Percentiles rank a stretch among this genome's conserved stretches.
Evolutionary conservation across 2,329 filamentous ascomycete species (phyloP).

Genomic region (Ophiostoma populinum): DNA sequence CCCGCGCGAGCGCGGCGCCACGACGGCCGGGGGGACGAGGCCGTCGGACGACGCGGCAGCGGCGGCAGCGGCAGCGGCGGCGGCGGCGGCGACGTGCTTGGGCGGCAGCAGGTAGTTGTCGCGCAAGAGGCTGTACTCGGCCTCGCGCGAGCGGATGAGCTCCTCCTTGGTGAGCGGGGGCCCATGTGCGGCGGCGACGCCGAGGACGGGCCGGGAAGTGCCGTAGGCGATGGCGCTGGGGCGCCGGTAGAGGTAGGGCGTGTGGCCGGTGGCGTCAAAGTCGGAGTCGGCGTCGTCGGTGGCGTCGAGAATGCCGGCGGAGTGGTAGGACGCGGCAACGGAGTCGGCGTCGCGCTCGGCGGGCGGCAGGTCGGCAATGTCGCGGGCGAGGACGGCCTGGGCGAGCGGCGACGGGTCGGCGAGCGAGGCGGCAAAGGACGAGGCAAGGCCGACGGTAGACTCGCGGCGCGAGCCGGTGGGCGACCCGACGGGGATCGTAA

Average conservation of each 20-base stretch:
- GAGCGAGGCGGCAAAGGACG: conserved; percentile 30
- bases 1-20: conserved; percentile 13
- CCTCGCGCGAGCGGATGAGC: conserved; percentile 36
- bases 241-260: conserved; percentile 49
- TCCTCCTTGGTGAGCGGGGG: conserved; percentile 36
- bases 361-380: conserved; percentile 47
- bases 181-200: conserved; percentile 33
- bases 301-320: conserved; percentile 8
- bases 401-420: conserved; percentile 46
- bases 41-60: neutral
- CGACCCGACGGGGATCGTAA: conserved; percentile 13
- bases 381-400: conserved; percentile 45
- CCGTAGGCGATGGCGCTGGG: conserved; percentile 62
- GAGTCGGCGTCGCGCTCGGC: conserved; percentile 24
- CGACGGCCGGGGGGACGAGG: neutral
- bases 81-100: conserved; percentile 27
- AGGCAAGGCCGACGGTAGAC: conserved; percentile 12
- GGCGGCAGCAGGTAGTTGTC: conserved; percentile 50
- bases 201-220: conserved; percentile 50
- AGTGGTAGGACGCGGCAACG: conserved; percentile 4
- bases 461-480: conserved; percentile 5
- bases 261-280: conserved; percentile 18
- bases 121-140: conserved; percentile 42
- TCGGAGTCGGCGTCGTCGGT: conserved; percentile 20
- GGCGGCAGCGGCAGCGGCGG: neutral